Evolutionary conservation across 345 rosid genomes (phyloP), one percentile per base, ranked within the genome.

Genomic region (Moricandia arvensis): DNA sequence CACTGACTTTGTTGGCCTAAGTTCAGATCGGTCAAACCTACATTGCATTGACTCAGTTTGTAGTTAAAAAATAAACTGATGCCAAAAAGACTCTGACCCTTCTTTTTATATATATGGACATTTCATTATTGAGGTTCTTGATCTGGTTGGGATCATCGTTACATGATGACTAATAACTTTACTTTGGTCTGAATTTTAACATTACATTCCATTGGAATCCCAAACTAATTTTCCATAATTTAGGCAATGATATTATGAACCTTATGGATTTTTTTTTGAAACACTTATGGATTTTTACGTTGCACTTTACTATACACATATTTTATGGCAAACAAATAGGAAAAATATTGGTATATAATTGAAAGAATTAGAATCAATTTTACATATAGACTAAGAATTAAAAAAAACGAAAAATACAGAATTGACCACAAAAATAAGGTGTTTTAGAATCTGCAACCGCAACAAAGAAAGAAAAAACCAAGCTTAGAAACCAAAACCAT

Each of bases 401-500:
- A n/a, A n/a, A n/a, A 49, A 47, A 49, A 49, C 10, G 10, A 11
- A 57, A 67, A n/a, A n/a, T 49, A 55, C 37, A 69, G 63, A 65
- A 31, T 33, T 72, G 63, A 17, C n/a, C n/a, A n/a, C n/a, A n/a
- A n/a, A n/a, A n/a, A n/a, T n/a, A n/a, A n/a, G n/a, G n/a, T n/a
- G n/a, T n/a, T n/a, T 53, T 66, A 78, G 38, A 78, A 66, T 68
- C 21, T 76, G 71, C 71, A 70, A 31, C 72, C 81, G 16, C 75
- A 74, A 45, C 73, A 58, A 1, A 75, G 72, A n/a, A 69, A 79
- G 72, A 79, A 75, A 62, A 79, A 74, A 55, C 41, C 72, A 49
- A 65, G 74, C 38, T 9, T 64, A 47, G 76, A 81, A 16, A 74
- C 78, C 63, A 74, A 55, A 74, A 81, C 37, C 54, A 55, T 27